Evolutionary conservation across 768 basidiomycete genomes (phyloP).

Genomic region (Brasilioporus rufonigricans): DNA sequence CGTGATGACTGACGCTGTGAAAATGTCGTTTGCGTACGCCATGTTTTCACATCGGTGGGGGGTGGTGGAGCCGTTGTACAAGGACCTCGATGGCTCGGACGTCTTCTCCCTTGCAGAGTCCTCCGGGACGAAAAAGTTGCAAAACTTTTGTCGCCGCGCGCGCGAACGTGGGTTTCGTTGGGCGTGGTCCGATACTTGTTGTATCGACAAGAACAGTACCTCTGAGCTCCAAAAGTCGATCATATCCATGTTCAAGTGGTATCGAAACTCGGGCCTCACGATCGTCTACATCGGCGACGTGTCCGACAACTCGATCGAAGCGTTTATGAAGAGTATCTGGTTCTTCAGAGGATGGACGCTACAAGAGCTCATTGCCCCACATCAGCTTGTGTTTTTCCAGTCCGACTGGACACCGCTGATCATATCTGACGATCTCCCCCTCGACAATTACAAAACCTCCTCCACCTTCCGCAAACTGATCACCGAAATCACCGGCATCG

Average conservation of each 20-base stretch:
- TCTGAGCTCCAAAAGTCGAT: constrained; percentile 29
- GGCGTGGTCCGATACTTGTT: constrained; percentile 31
- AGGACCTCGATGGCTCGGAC: constrained; percentile 14
- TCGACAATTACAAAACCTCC: constrained; percentile 19
- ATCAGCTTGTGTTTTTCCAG: constrained; percentile 20
- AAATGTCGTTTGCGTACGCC: constrained; percentile 17
- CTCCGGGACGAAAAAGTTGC: constrained; percentile 13
- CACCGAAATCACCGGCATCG: constrained; percentile 18
- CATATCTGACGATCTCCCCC: constrained; percentile 13
- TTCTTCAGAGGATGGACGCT: constrained; percentile 27
- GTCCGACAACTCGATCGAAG: constrained; percentile 8
- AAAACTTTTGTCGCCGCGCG: constrained; percentile 18
- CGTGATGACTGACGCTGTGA: constrained; percentile 5
- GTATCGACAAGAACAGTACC: constrained; percentile 30
- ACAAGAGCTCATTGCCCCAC: constrained; percentile 29
- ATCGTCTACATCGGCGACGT: constrained; percentile 26
- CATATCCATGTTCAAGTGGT: constrained; percentile 32
- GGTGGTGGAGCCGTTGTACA: constrained; percentile 11
- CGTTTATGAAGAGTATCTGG: constrained; percentile 21
- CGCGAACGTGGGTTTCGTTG: constrained; percentile 21
- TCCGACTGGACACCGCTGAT: constrained; percentile 20
- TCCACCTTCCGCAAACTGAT: constrained; percentile 11
- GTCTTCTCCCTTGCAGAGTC: constrained; percentile 17
- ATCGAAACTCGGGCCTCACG: constrained; percentile 24
- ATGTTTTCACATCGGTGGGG: constrained; percentile 29